Evolutionary conservation across 306 rosid species (phyloP).

Genomic region (Corylus americana): DNA sequence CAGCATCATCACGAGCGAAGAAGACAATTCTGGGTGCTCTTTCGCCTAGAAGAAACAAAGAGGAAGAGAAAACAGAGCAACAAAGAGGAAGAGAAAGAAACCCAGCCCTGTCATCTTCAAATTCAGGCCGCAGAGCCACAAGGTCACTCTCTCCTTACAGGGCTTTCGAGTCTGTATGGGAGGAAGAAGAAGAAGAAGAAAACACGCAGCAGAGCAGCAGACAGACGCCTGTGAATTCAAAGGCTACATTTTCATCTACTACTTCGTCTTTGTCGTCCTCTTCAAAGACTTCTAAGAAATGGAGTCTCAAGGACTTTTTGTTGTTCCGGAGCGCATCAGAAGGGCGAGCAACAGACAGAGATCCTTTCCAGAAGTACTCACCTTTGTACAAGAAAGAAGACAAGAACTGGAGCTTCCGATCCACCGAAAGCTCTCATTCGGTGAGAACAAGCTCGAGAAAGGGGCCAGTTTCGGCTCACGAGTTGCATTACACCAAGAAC

Average conservation of each 20-base stretch:
- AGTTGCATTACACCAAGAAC: conserved; percentile 66
- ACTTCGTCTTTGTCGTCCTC: conserved; percentile 16
- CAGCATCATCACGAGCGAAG: conserved; percentile 30
- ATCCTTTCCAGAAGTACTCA: conserved; percentile 57
- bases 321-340: conserved; percentile 89
- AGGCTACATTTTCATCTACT: background rate
- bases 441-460: conserved; percentile 26
- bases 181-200: conserved; percentile 37
- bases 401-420: conserved; percentile 50
- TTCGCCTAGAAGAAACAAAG: conserved; percentile 38
- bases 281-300: conserved; percentile 54
- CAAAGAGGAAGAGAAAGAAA: conserved; percentile 63
- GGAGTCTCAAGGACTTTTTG: conserved; percentile 76
- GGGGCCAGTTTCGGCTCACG: conserved; percentile 64
- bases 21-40: conserved; percentile 36
- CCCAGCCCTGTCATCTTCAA: conserved; percentile 28
- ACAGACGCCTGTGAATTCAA: conserved; percentile 13
- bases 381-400: conserved; percentile 44
- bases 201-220: conserved; percentile 19
- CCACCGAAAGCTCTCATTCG: conserved; percentile 29
- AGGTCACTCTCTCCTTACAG: conserved; percentile 77
- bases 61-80: conserved; percentile 14
- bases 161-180: conserved; percentile 48
- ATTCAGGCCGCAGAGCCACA: conserved; percentile 47
- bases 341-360: conserved; percentile 70